Evolutionary conservation across 148 eudicot genomes (phyloP), one percentile per base, ranked within the genome.

Genomic region (Rheum nobile): DNA sequence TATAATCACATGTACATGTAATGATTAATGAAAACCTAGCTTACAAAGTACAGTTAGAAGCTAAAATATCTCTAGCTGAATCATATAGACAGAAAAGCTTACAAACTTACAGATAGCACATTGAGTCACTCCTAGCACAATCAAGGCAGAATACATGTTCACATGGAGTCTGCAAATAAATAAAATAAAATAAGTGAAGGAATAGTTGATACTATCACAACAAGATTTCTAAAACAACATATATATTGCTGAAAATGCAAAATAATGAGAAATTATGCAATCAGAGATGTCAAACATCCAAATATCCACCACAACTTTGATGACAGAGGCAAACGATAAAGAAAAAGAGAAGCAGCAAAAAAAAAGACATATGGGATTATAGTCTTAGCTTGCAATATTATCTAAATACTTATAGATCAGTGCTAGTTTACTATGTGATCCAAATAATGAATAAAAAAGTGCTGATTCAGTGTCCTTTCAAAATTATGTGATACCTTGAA

Each of bases 131-230:
- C 85, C 99, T 90, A 11, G 96, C 94, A 79, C 99, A 95, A 79
- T 92, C 99, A 79, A 92, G 88, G 76, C 99, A 95, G 88, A 91
- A 95, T 32, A 86, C 91, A 87, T 95, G 99, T 50, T 90, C 99
- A 71, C 99, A 95, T 39, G 99, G 99, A 79, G 87, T 92, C 99
- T 95, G 96, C 94, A 90, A 84, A 76, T 5, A 61, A 16, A 38
- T 2, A n/a, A n/a, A n/a, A n/a, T n/a, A n/a, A n/a, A n/a, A n/a
- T n/a, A n/a, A n/a, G n/a, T n/a, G n/a, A n/a, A n/a, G n/a, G n/a
- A n/a, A n/a, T n/a, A n/a, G n/a, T n/a, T n/a, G n/a, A n/a, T n/a
- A n/a, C n/a, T n/a, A n/a, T n/a, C n/a, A n/a, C n/a, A n/a, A n/a
- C n/a, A n/a, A n/a, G n/a, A n/a, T n/a, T n/a, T n/a, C n/a, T n/a